These are phyloP conservation scores for Aquilaria yunnanensis DNA, from an alignment of 345 rosid genomes.

Conservation along the genomic window DNA sequence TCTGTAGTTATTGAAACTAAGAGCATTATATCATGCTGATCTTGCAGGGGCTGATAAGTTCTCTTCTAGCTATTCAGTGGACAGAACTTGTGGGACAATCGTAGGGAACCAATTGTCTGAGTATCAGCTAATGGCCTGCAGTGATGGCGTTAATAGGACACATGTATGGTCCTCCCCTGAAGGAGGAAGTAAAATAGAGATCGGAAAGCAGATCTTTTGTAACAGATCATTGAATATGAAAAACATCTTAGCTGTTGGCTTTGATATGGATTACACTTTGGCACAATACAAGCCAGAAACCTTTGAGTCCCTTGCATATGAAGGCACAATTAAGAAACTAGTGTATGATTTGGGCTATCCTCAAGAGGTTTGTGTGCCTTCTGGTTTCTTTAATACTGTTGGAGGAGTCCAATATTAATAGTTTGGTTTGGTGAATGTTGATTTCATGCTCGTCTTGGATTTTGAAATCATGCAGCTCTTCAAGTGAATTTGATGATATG, in stretches of 20 bases:
- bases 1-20: too few relatives aligned
- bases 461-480: too few relatives aligned
- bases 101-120: conserved; percentile 30
- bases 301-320: conserved; percentile 90
- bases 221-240: conserved; percentile 94
- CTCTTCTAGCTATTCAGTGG: conserved; percentile 46
- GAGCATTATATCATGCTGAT: neutral
- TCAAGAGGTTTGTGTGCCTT: conserved; percentile 51
- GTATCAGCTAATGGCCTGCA: conserved; percentile 18
- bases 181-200: conserved; percentile 48
- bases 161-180: conserved; percentile 63
- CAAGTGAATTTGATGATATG: too few relatives aligned
- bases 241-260: conserved; percentile 85
- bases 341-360: conserved; percentile 92
- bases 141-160: conserved; percentile 36
- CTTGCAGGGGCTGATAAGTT: conserved; percentile 45
- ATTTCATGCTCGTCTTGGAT: too few relatives aligned
- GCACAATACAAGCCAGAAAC: conserved; percentile 97
- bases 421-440: too few relatives aligned
- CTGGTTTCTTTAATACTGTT: neutral
- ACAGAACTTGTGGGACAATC: conserved; percentile 22
- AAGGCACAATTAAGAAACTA: conserved; percentile 81
- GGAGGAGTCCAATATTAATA: too few relatives aligned
- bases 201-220: conserved; percentile 85
- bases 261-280: conserved; percentile 98